Evolutionary conservation across 176 grass and related monocot species (phyloP).

Genomic region (Eragrostis curvula): DNA sequence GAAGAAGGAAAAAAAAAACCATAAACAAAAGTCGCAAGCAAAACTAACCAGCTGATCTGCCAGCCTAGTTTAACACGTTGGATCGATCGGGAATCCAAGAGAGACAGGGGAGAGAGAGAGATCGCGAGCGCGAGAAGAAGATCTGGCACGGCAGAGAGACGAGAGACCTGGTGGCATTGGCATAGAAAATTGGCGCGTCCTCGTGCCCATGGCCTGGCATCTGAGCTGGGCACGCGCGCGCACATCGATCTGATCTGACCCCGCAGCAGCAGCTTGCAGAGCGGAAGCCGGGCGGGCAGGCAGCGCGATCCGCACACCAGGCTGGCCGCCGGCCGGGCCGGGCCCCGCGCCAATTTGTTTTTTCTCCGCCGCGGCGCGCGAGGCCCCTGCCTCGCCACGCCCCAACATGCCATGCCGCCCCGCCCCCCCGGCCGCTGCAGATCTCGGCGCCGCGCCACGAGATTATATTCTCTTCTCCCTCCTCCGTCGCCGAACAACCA

Average conservation of each 20-base stretch:
- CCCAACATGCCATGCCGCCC: slow-evolving; percentile 25
- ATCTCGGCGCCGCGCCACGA: slow-evolving; percentile 11
- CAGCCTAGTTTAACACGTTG: not conserved
- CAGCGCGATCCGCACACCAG: slow-evolving; percentile 21
- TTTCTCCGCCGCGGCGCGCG: slow-evolving; percentile 30
- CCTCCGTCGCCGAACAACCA: not conserved
- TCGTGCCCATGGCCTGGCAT: slow-evolving; percentile 26
- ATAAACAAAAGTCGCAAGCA: not conserved
- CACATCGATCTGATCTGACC: not conserved
- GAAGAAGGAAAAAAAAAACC: not conserved
- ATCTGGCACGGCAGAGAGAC: slow-evolving; percentile 1
- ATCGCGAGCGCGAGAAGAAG: not conserved
- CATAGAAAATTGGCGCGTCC: slow-evolving; percentile 6
- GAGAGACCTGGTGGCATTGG: not conserved
- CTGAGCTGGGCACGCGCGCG: slow-evolving; percentile 21
- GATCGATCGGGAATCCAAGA: slow-evolving; percentile 31
- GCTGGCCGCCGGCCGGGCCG: slow-evolving; percentile 18
- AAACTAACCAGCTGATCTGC: not conserved
- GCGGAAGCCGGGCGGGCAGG: not conserved
- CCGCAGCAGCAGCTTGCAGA: slow-evolving; percentile 5
- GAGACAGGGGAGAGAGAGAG: not conserved
- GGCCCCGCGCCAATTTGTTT: slow-evolving; percentile 3
- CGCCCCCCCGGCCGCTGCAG: not conserved
- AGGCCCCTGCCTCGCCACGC: slow-evolving; percentile 24
- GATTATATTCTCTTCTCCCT: not conserved